Evolutionary conservation across 768 basidiomycete genomes (phyloP), one percentile per base, ranked within the genome.

Genomic region (Calocybe cyanea): DNA sequence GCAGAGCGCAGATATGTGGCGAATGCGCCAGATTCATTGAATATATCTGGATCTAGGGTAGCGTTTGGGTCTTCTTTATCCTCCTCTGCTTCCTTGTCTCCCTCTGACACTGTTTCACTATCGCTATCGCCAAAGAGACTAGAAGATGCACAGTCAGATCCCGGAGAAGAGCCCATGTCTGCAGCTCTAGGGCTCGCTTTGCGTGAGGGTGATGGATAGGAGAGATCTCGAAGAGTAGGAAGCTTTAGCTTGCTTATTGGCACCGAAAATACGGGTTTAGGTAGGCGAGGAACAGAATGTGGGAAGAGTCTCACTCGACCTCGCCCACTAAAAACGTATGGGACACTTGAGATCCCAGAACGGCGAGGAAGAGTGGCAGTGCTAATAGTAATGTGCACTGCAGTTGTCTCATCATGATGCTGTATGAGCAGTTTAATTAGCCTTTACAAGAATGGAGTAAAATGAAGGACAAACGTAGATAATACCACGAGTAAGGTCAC

Each of bases 361-460:
- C 83, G 76, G 1, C 66, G 60, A 9, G 73, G 73, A 11, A 86
- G 60, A n/a, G 66, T 61, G 8, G 64, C 64, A 2, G 70, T 74
- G 53, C 84, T 81, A 34, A 81, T 60, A 1, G 83, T 82, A 39
- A 87, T 81, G 48, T 87, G 85, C 9, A 87, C 63, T 37, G 74
- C 72, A 1, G 71, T 74, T 1, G 64, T 62, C 1, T 68, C 65
- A 10, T 73, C 66, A 51, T 85, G 81, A 54, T 79, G 69, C 83
- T 87, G 49, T 11, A 24, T 38, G 21, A 45, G 49, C 13, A 51
- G 18, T 28, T 28, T 11, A 11, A 19, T 30, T 18, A 53, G 43
- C 18, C 15, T 4, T n/a, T n/a, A n/a, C n/a, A 23, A 24, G 13
- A 17, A 28, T 28, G 5, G n/a, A 8, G 24, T 17, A 19, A 34